Evolutionary conservation across 2,329 filamentous ascomycete species (phyloP), one percentile per base, ranked within the genome.

Genomic region (Sarocladium kiliense): DNA sequence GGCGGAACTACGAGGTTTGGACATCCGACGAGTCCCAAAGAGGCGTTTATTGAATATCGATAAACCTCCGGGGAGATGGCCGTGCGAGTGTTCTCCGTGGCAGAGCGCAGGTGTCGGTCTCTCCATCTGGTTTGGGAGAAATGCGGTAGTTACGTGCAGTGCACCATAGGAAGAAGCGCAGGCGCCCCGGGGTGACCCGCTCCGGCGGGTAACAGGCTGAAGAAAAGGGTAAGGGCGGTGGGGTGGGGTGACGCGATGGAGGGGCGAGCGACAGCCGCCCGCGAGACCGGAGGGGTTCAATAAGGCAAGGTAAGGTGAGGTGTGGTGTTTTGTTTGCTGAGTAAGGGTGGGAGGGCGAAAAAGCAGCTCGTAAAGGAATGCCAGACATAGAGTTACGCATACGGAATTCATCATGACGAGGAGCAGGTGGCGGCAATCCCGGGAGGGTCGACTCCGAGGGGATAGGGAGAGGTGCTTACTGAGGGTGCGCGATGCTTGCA

Each of bases 181-280:
- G 7, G 30, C 30, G 30, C 19, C 10, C 47, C 47, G 47, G 47
- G 47, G 47, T 51, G 47, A 26, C 47, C 47, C 47, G 27, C 47
- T 51, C 47, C 47, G 47, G 26, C 47, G 47, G 47, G 47, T 51
- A 51, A 51, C 47, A 51, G 30, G 47, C 47, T 51, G 47, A 51
- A 47, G 44, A 47, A 47, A 47, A 47, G 12, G 11, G 14, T n/a
- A 51, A n/a, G 27, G 44, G 23, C 19, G 44, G 26, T 34, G 26
- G 44, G 44, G 44, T 5, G 44, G 44, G 21, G 27, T 51, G 47
- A 51, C 47, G 47, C 27, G 10, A 51, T 51, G 47, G 26, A 51
- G 47, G 18, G 47, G 47, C 47, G 9, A 30, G 41, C 41, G 41
- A 45, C 5, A 45, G 21, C 41, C 41, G 44, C 9, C 44, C 39